Conservation (phyloP, 1,284 basidiomycete genomes). For the Moniliophthora roreri region DNA sequence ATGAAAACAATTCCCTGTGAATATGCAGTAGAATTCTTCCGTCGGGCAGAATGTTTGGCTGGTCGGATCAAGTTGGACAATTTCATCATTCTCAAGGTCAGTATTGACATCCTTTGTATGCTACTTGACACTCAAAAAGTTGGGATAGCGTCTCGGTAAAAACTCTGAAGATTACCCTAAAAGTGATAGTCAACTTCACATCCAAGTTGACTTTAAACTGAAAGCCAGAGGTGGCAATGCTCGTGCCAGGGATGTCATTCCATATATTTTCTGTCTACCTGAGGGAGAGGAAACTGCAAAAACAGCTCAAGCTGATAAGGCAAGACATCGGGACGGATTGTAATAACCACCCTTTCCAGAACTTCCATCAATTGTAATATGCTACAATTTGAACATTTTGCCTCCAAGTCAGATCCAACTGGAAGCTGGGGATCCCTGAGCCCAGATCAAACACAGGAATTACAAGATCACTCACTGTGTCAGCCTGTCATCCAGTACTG, state of each 20-base stretch:
- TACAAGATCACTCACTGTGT: too few relatives aligned
- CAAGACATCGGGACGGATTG: constrained; percentile 95
- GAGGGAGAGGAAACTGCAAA: constrained; percentile 76
- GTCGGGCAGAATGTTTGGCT: constrained; percentile 77
- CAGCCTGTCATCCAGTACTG: too few relatives aligned
- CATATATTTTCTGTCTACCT: constrained; percentile 91
- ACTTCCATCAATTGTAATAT: too few relatives aligned
- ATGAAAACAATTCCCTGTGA: constrained; percentile 36
- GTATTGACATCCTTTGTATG: too few relatives aligned
- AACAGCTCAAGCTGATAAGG: constrained; percentile 85
- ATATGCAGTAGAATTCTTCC: constrained; percentile 32
- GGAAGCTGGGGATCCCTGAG: too few relatives aligned
- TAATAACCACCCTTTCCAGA: too few relatives aligned
- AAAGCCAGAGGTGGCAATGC: constrained; percentile 85
- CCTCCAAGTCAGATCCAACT: too few relatives aligned
- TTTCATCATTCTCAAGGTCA: constrained; percentile 91
- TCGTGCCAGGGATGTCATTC: constrained; percentile 89
- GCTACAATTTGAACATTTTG: too few relatives aligned
- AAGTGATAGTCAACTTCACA: constrained; percentile 93
- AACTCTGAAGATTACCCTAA: constrained; percentile 97
- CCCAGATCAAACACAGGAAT: too few relatives aligned
- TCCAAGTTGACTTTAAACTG: constrained; percentile 93
- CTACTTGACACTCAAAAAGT: too few relatives aligned
- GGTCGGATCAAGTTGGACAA: constrained; percentile 86
- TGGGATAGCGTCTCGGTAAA: too few relatives aligned